phyloP scores from a whole-genome alignment of 2,329 filamentous ascomycete genomes.

The Pseudocercospora fijiensis region DNA sequence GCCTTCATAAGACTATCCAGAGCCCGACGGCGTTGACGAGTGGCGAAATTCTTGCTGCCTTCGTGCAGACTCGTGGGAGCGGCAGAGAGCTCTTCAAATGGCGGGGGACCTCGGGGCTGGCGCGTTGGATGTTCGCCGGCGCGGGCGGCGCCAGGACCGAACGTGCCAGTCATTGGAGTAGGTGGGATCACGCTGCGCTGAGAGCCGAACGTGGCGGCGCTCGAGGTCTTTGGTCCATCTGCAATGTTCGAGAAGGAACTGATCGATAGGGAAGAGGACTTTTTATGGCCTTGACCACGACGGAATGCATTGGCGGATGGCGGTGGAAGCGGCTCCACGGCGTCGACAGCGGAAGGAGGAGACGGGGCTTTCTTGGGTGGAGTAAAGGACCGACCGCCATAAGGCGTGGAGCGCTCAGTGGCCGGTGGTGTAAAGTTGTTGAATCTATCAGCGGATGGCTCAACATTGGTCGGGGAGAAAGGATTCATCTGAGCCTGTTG shows the following conservation, averaged over 20 bases:
- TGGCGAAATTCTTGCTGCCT: slow-evolving; percentile 94
- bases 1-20: slow-evolving; percentile 89
- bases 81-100: slow-evolving; percentile 82
- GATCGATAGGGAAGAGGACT: slow-evolving; percentile 69
- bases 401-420: slow-evolving; percentile 50
- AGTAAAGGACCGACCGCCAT: slow-evolving; percentile 61
- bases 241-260: slow-evolving; percentile 57
- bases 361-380: slow-evolving; percentile 64
- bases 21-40: slow-evolving; percentile 86
- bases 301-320: slow-evolving; percentile 91
- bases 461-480: slow-evolving; percentile 26
- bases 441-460: slow-evolving; percentile 56
- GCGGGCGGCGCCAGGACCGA: slow-evolving; percentile 88
- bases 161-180: slow-evolving; percentile 78
- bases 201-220: slow-evolving; percentile 49
- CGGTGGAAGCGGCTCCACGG: slow-evolving; percentile 73
- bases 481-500: slow-evolving; percentile 32
- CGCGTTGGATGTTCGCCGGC: slow-evolving; percentile 92
- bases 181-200: slow-evolving; percentile 60
- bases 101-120: slow-evolving; percentile 88
- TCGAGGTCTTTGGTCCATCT: slow-evolving; percentile 70
- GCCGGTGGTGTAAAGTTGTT: slow-evolving; percentile 76
- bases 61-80: slow-evolving; percentile 92
- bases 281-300: slow-evolving; percentile 74
- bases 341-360: slow-evolving; percentile 57